These are phyloP conservation scores for Yamadazyma phyllophila DNA, from an alignment of 805 yeast genomes.

Conservation along the genomic window DNA sequence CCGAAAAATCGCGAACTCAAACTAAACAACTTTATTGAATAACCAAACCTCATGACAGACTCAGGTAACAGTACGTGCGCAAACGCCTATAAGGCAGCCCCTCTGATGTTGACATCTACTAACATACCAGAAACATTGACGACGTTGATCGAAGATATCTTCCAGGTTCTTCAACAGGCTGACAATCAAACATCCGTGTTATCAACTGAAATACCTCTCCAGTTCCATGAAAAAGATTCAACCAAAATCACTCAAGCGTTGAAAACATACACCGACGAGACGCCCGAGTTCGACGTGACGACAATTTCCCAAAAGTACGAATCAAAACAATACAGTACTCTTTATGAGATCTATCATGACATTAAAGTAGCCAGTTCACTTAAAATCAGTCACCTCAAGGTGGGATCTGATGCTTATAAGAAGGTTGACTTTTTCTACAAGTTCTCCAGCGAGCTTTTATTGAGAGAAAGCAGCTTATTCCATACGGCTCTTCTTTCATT, in stretches of 20 bases:
- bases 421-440: conserved; percentile 62
- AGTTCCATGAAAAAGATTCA: conserved; percentile 47
- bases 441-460: conserved; percentile 57
- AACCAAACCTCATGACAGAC: too few species aligned
- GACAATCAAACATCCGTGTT: conserved; percentile 21
- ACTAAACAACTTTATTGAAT: too few species aligned
- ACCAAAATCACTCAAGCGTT: conserved; percentile 43
- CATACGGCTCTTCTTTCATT: conserved; percentile 23
- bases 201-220: conserved; percentile 37
- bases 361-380: conserved; percentile 53
- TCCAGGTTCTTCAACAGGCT: conserved; percentile 24
- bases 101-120: background rate
- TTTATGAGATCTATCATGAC: conserved; percentile 67
- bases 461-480: conserved; percentile 57
- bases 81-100: too few species aligned
- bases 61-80: too few species aligned
- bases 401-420: conserved; percentile 49
- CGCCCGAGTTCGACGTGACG: conserved; percentile 21
- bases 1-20: too few species aligned
- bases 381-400: conserved; percentile 45
- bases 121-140: background rate
- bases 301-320: conserved; percentile 44
- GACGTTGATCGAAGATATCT: conserved; percentile 13
- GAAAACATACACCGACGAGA: conserved; percentile 30
- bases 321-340: conserved; percentile 40